Evolutionary conservation across 225 moss, liverwort and hornwort species (phyloP), one percentile per base, ranked within the genome.

Genomic region (Lunularia cruciata): DNA sequence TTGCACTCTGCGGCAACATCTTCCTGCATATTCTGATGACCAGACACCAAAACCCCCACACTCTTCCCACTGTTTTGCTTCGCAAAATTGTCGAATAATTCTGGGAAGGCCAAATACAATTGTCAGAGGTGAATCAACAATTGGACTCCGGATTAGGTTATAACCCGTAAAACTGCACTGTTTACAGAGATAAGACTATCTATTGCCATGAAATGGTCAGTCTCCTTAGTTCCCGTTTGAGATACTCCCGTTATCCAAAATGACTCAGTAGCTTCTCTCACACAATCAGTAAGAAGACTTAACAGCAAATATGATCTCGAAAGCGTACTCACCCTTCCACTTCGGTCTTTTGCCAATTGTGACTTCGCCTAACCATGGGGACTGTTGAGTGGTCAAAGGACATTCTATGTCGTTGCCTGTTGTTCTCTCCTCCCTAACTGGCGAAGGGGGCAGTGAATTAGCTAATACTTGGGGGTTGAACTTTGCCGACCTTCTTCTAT

Each of bases 31-130:
- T 6, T n/a, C 5, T 30, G 28, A 8, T 15, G 30, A n/a, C 78
- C 78, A 1, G 72, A 78, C 8, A 68, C 78, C 60, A 78, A 28
- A 1, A 78, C 78, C 62, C 73, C 78, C n/a, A 73, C 67, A 63
- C 73, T 60, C 28, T 73, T 37, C 3, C 69, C 68, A 19, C n/a
- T 33, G 32, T 68, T 10, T 8, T 47, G 53, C 15, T 23, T 32
- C 33, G 35, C 43, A 4, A 69, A 35, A 0, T 57, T 62, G 16
- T 0, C 34, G 46, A 78, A 78, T 4, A 78, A 7, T 22, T 54
- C 78, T 78, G 73, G n/a, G n/a, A n/a, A n/a, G n/a, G n/a, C n/a
- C n/a, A n/a, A n/a, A 25, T 12, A 54, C 26, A 13, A 14, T 5
- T 2, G 6, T n/a, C n/a, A n/a, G n/a, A n/a, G n/a, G n/a, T n/a